Base-by-base conservation (phyloP, 2,329 filamentous ascomycete genomes). In the Colletotrichum tropicale region DNA sequence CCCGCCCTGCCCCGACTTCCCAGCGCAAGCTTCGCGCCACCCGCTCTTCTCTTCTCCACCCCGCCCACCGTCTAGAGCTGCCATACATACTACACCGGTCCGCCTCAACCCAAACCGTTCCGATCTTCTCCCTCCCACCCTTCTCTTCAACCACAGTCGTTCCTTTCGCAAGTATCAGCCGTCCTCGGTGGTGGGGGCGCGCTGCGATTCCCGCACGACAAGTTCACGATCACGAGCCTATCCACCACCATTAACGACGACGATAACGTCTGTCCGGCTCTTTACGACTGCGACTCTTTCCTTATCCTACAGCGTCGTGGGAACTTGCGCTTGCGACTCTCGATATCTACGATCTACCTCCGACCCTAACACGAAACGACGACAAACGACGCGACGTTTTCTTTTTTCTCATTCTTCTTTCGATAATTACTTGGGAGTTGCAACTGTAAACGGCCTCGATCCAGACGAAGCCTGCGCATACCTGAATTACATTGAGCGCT, bases 51-150 rank as follows among this genome's bases (percentile, higher is more conserved):
- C 66, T 75, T 58, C 71, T 68, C 72, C 75, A 76, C 75, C 62
- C 74, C 67, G 68, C 68, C 74, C 66, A 70, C 71, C 74, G 66
- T 75, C 74, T 66, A 58, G 71, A 71, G 34, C 74, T 76, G 74
- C 74, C 72, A 77, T 76, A 76, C 76, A 76, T 77, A 77, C 74
- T 52, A 75, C 74, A 76, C 76, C 74, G 76, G 70, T 55, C 76
- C 76, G 76, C 76, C 76, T 76, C 73, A 65, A 70, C 70, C 70
- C 68, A 76, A 43, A n/a, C 74, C 61, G 71, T 52, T 32, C 60
- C 69, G 69, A 62, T 73, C 74, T 76, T 70, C 70, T 61, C 64
- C 55, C 73, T 71, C 72, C 73, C 68, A 72, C 70, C 68, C 67
- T 74, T 32, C 43, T 70, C 34, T 76, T 62, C 65, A 77, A 52